Evolutionary conservation across 495 filamentous ascomycete genomes (phyloP).

Genomic region (Penicillium pancosmium): DNA sequence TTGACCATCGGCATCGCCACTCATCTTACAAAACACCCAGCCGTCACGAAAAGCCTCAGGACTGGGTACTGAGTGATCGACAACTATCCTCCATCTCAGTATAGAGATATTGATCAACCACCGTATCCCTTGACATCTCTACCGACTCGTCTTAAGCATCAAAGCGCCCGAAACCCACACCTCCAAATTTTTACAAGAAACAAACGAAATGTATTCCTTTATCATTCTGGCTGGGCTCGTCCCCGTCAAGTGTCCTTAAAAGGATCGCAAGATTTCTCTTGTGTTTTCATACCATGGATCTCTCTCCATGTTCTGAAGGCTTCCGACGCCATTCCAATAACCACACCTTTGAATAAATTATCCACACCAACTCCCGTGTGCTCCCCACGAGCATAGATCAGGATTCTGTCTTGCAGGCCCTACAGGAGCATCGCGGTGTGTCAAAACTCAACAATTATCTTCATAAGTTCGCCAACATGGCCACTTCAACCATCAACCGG

Average conservation of each 20-base stretch:
- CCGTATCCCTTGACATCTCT: not conserved
- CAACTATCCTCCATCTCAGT: too few relatives aligned
- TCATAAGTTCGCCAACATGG: constrained; percentile 25
- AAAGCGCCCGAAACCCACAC: constrained; percentile 7
- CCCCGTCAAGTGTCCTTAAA: constrained; percentile 36
- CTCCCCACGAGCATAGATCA: constrained; percentile 6
- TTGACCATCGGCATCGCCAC: not conserved
- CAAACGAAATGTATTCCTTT: constrained; percentile 31
- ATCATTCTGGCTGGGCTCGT: constrained; percentile 24
- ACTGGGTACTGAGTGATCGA: too few relatives aligned
- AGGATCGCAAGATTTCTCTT: constrained; percentile 29
- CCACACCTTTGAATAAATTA: constrained; percentile 11
- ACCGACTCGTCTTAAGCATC: constrained; percentile 7
- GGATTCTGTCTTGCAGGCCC: constrained; percentile 1
- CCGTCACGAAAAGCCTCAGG: not conserved
- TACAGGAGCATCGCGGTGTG: constrained; percentile 8
- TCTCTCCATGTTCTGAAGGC: constrained; percentile 37
- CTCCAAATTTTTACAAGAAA: constrained; percentile 7
- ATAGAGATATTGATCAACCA: too few relatives aligned
- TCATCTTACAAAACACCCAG: not conserved
- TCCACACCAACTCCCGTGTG: constrained; percentile 2
- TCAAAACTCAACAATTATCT: not conserved
- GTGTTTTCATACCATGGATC: constrained; percentile 39
- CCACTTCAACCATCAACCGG: constrained; percentile 26
- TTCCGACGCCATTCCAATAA: constrained; percentile 31